phyloP scores from a whole-genome alignment of 495 filamentous ascomycete genomes.

The Choiromyces venosus region DNA sequence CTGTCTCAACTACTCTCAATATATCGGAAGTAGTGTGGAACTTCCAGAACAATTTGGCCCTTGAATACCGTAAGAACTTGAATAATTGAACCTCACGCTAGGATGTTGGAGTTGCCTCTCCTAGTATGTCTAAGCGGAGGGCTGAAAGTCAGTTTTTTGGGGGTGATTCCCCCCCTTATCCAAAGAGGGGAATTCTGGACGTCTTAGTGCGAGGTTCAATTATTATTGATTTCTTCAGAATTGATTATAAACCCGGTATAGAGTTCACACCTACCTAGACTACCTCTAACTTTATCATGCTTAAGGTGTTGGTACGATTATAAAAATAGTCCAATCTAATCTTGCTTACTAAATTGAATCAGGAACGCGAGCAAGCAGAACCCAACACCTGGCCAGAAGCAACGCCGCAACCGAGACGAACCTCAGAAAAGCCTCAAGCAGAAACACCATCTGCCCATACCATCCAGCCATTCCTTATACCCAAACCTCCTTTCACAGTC shows the following conservation, averaged over 20 bases:
- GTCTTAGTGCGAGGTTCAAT: no score
- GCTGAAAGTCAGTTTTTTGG: no score
- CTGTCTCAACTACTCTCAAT: no score
- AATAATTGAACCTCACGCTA: no score
- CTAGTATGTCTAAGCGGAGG: no score
- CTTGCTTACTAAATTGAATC: neutral
- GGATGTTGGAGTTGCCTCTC: no score
- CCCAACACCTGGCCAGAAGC: neutral
- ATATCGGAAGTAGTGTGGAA: neutral
- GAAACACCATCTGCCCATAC: neutral
- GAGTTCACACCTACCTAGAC: neutral
- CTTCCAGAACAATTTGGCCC: neutral
- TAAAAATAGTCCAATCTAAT: neutral
- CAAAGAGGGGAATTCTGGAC: no score
- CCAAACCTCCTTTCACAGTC: neutral
- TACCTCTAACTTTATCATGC: neutral
- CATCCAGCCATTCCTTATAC: neutral
- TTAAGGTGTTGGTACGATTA: neutral
- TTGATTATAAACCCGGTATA: neutral
- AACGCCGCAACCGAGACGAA: neutral
- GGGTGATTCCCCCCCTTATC: no score
- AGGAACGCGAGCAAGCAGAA: neutral
- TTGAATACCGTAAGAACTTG: no score
- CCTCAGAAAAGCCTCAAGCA: neutral
- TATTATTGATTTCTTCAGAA: no score